Base-by-base conservation (phyloP, 2,329 filamentous ascomycete species). In the Emericellopsis cladophorae region DNA sequence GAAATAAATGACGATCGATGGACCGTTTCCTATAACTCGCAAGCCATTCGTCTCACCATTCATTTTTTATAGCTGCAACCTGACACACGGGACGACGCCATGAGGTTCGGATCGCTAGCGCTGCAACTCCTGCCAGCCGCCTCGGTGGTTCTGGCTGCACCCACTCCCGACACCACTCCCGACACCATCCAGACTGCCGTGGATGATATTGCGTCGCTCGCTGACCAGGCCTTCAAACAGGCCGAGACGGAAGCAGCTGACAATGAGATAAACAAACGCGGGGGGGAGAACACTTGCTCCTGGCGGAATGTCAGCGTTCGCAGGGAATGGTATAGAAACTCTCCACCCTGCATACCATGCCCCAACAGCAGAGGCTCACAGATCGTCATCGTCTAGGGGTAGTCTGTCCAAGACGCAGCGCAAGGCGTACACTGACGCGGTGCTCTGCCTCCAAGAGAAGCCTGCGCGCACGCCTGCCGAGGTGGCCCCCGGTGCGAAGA, bases 371-470 rank as follows among this genome's bases (percentile, higher is more conserved):
- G n/a, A n/a, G n/a, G 31, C 36, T 38, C 16, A 42, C 36, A 31
- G 14, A 39, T 5, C 18, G 24, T 21, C 5, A 18, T 9, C 5
- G 11, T 9, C 23, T 34, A 56, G 54, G 54, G 47, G 43, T 29
- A 40, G 50, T 6, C 38, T 56, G 10, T 49, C 53, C 9, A 49
- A 48, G 29, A 41, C 36, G 1, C 45, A 57, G 14, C 53, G 48
- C 39, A 50, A 52, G 44, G 53, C 54, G 7, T 72, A 71, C 49
- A 66, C 65, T 40, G 50, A 57, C 7, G 66, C 68, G 3, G 60
- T 68, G 38, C 54, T 64, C 33, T 72, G 69, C 41, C 49, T 72
- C 15, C 58, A 62, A 44, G 48, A 48, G 5, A 53, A 56, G 45
- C 61, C 65, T 1, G 46, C 65, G 4, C 51, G 49, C 16, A 59